A percentile compares a stretch with the other conserved stretches of the same genome.
Evolutionary conservation across 805 yeast genomes (phyloP).

Genomic region (Metschnikowia dekortorum): DNA sequence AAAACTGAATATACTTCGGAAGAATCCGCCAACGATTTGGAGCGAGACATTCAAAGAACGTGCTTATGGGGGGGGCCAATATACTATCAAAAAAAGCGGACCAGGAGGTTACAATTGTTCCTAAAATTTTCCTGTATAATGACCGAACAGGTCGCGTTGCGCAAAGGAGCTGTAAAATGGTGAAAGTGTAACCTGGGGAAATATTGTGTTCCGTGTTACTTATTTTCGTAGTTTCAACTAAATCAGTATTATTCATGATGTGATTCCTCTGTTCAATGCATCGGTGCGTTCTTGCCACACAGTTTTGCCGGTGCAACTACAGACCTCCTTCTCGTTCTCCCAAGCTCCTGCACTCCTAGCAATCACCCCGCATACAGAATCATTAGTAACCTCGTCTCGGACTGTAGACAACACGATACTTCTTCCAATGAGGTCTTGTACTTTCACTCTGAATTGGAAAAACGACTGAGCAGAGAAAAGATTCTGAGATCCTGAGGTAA

Average conservation of each 20-base stretch:
- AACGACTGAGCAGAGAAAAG: constrained; percentile 34
- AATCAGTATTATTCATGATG: constrained; percentile 9
- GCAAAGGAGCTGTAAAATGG: neutral
- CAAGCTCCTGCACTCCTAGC: constrained; percentile 97
- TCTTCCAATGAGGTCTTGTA: constrained; percentile 68
- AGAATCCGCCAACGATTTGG: neutral
- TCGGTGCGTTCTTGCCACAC: constrained; percentile 92
- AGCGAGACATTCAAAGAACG: constrained; percentile 1
- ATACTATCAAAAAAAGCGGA: neutral
- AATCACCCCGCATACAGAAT: constrained; percentile 73
- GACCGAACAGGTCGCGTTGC: neutral
- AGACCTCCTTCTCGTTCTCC: constrained; percentile 91
- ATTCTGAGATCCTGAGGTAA: constrained; percentile 5
- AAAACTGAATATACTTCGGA: constrained; percentile 3
- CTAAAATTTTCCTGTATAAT: neutral
- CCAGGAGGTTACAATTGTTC: neutral
- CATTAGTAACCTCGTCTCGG: constrained; percentile 35
- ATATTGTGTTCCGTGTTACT: no score
- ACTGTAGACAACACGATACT: constrained; percentile 47
- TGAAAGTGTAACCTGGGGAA: neutral
- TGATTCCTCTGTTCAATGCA: constrained; percentile 59
- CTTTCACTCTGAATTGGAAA: constrained; percentile 41
- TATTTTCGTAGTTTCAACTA: no score
- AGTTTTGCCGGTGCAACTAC: constrained; percentile 93
- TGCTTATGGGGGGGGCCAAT: neutral